Base-by-base conservation (phyloP, 106 monocot species). In the Acorus gramineus region DNA sequence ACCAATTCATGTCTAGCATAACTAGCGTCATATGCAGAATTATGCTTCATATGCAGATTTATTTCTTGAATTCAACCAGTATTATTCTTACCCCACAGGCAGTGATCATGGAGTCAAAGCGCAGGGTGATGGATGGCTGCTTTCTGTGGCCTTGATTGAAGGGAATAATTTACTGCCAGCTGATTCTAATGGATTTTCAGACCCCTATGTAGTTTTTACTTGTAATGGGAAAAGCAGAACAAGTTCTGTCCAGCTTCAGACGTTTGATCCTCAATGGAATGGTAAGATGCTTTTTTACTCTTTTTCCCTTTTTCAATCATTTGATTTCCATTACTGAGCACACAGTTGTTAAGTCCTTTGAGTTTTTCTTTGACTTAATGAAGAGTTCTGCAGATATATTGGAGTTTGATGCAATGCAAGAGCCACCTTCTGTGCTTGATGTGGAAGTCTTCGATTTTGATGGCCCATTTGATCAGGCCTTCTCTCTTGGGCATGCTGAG, bases 391-490 rank as follows among this genome's bases (percentile, higher is more conserved):
- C 72, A 89, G 89, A 90, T 10, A 65, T 90, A 76, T 63, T 90
- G 70, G 82, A 90, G 72, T 90, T 90, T 66, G 85, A 90, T 64
- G 80, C 80, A 2, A 83, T 86, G 85, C 66, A 69, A 70, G 82
- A 85, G 48, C 89, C 89, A 47, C 89, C 89, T 42, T 77, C 89
- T 8, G 77, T 85, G 2, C 56, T 90, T 56, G 75, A 78, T 68
- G 64, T 83, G 9, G 78, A 85, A 42, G 71, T 85, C 11, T 83
- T 80, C 58, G 65, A 82, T 57, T 90, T 82, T 60, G 82, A 85
- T 70, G 82, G 85, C 4, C 82, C 85, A 66, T 86, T 82, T 55
- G 85, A 73, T 56, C 52, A 64, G 6, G 55, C 65, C 4, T 8
- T 74, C n/a, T 73, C 77, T 14, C 69, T 86, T 46, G 89, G 85